Conservation (phyloP, 1,284 basidiomycete genomes). For the Apiotrichum porosum region DNA sequence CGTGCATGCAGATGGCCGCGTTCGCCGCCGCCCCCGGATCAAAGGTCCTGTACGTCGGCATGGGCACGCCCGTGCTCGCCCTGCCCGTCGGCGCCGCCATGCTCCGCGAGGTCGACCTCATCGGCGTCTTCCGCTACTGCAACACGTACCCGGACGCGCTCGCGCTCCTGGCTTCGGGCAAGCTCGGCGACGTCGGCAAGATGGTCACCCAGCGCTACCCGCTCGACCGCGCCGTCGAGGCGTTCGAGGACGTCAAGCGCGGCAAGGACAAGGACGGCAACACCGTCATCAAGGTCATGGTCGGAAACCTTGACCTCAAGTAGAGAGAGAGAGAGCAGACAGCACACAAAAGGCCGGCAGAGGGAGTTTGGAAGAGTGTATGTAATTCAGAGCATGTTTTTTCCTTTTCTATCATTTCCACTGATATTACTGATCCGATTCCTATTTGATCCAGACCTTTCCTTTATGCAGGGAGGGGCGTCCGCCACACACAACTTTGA, state of each 20-base stretch:
- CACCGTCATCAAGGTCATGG: conserved; percentile 81
- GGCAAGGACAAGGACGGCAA: conserved; percentile 72
- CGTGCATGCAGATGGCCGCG: conserved; percentile 80
- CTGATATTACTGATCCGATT: no score
- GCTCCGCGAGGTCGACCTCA: conserved; percentile 84
- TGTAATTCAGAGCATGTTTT: background rate
- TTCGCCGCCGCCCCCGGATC: conserved; percentile 75
- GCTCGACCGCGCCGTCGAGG: conserved; percentile 61
- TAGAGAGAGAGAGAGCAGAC: no score
- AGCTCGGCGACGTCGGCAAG: conserved; percentile 61
- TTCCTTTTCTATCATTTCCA: no score
- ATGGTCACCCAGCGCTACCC: conserved; percentile 76
- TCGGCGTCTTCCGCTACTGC: conserved; percentile 72
- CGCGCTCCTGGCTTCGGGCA: conserved; percentile 62
- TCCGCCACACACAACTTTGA: no score
- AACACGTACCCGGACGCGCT: conserved; percentile 84
- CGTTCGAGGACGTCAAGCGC: conserved; percentile 71
- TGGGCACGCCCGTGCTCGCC: conserved; percentile 79
- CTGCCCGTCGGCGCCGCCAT: conserved; percentile 80
- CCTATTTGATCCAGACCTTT: no score
- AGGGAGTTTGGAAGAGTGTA: background rate
- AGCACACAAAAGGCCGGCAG: no score
- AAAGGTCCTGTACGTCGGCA: conserved; percentile 84
- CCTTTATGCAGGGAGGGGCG: no score
- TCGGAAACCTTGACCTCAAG: conserved; percentile 42